Evolutionary conservation across 2,329 filamentous ascomycete genomes (phyloP).

Genomic region (Dothideomycetes sp.): DNA sequence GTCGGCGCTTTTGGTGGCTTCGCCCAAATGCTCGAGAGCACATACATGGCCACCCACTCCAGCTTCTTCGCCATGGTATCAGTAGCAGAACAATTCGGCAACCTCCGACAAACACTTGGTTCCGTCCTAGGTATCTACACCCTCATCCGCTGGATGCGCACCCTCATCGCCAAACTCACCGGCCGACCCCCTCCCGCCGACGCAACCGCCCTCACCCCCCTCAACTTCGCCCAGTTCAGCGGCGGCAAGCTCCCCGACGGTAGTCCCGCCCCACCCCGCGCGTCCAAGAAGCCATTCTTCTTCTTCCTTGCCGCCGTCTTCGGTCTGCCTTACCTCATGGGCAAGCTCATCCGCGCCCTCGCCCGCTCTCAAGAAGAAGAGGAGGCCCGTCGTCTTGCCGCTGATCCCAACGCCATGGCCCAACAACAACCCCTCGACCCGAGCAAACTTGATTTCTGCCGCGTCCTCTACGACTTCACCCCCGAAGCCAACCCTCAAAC

Average conservation of each 20-base stretch:
- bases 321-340: conserved; percentile 92
- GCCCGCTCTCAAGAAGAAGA: conserved; percentile 79
- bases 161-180: conserved; percentile 81
- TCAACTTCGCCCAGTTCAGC: conserved; percentile 75
- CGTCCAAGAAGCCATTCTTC: conserved; percentile 88
- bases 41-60: conserved; percentile 98
- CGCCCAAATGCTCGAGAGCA: conserved; percentile 98
- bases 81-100: conserved; percentile 93
- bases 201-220: conserved; percentile 74
- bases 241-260: conserved; percentile 50
- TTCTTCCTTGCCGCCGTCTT: conserved; percentile 94
- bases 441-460: conserved; percentile 90
- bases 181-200: conserved; percentile 83
- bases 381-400: conserved; percentile 47
- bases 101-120: conserved; percentile 82
- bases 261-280: conserved; percentile 54
- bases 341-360: conserved; percentile 81
- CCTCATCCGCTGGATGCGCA: conserved; percentile 86
- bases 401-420: conserved; percentile 34
- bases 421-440: conserved; percentile 58
- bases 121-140: conserved; percentile 94
- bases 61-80: conserved; percentile 99
- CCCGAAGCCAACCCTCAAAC: conserved; percentile 51
- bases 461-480: conserved; percentile 85
- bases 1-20: conserved; percentile 96